Evolutionary conservation across 352 stramenopile species (phyloP).

Genomic region (Phytophthora crassamura): DNA sequence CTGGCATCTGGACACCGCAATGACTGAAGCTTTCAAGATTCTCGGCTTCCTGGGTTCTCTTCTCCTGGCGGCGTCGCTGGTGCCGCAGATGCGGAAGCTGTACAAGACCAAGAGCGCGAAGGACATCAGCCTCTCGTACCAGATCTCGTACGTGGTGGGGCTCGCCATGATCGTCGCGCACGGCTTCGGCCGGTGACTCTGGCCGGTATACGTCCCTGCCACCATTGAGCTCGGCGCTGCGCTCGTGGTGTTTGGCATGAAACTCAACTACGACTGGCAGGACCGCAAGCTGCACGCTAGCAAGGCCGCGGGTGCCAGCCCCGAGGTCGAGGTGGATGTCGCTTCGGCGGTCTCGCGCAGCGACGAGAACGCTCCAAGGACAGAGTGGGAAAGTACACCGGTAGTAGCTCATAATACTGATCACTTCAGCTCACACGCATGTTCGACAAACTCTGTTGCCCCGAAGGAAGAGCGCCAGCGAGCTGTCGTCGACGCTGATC

Average conservation of each 20-base stretch:
- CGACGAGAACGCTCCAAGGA: conserved; percentile 4
- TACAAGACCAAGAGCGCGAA: conserved; percentile 63
- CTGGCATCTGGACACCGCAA: neutral
- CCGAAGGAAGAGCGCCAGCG: too few relatives aligned
- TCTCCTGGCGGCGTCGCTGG: conserved; percentile 47
- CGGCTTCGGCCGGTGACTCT: conserved; percentile 52
- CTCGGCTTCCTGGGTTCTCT: conserved; percentile 56
- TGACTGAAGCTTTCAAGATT: conserved; percentile 46
- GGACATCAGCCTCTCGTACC: conserved; percentile 56
- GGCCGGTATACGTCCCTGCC: conserved; percentile 64
- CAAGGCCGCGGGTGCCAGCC: conserved; percentile 29
- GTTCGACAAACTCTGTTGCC: too few relatives aligned
- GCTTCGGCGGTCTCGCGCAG: conserved; percentile 18
- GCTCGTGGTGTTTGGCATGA: conserved; percentile 51
- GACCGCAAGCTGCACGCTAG: conserved; percentile 16
- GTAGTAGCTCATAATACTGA: neutral
- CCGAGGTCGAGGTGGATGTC: conserved; percentile 28
- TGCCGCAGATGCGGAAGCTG: conserved; percentile 58
- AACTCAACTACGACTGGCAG: conserved; percentile 49
- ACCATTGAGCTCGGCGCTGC: conserved; percentile 49
- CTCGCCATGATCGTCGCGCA: conserved; percentile 51
- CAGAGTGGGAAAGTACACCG: neutral
- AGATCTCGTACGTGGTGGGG: conserved; percentile 51
- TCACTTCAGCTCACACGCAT: neutral
- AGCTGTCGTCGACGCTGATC: too few relatives aligned